Percentiles rank a stretch among this genome's conserved stretches.
Evolutionary conservation across 257 asterid species (phyloP).

Genomic region (Anisodus tanguticus): DNA sequence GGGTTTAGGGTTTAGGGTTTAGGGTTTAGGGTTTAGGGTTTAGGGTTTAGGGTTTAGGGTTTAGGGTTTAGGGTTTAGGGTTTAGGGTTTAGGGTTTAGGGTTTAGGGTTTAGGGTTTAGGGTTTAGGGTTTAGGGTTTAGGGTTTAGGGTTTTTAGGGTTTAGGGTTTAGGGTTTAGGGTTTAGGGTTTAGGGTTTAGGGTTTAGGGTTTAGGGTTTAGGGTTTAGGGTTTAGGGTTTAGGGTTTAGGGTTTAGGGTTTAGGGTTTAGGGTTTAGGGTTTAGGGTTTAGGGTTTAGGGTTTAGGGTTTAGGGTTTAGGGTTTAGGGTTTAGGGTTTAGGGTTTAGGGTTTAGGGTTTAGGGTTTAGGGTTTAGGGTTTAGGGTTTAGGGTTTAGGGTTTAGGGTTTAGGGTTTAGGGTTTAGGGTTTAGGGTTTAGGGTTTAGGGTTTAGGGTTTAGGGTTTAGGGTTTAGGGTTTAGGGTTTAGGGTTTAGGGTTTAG

Average conservation of each 20-base stretch:
- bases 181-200: constrained; percentile 20
- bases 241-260: constrained; percentile 30
- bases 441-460: constrained; percentile 27
- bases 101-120: constrained; percentile 36
- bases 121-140: constrained; percentile 34
- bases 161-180: constrained; percentile 32
- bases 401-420: constrained; percentile 30
- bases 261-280: constrained; percentile 26
- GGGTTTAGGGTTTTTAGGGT: constrained; percentile 26
- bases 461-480: not conserved
- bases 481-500: constrained; percentile 20
- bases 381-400: constrained; percentile 31
- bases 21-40: too few species aligned
- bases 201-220: constrained; percentile 26
- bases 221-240: constrained; percentile 22
- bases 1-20: too few species aligned
- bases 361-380: constrained; percentile 25
- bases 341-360: constrained; percentile 28
- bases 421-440: constrained; percentile 30
- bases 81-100: constrained; percentile 32
- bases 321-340: constrained; percentile 28
- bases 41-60: too few species aligned
- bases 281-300: constrained; percentile 30
- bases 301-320: constrained; percentile 29
- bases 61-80: constrained; percentile 20